Evolutionary conservation across 768 basidiomycete genomes (phyloP).

Genomic region (Pleurotus giganteus): DNA sequence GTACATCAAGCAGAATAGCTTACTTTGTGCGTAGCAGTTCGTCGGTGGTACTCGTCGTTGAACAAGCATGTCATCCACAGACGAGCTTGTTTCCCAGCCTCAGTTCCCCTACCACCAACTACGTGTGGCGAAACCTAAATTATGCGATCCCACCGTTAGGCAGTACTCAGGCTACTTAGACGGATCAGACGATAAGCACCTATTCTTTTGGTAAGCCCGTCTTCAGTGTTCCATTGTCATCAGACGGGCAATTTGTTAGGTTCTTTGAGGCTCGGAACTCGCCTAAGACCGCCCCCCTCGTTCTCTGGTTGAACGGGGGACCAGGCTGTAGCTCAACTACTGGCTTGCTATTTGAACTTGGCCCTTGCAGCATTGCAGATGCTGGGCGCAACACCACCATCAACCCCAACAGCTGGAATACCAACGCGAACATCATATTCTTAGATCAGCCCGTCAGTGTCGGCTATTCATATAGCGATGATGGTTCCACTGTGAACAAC

Average conservation of each 20-base stretch:
- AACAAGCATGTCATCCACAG: constrained; percentile 29
- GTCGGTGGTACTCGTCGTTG: neutral
- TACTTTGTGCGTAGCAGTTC: constrained; percentile 56
- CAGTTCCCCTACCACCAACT: constrained; percentile 50
- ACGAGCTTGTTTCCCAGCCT: constrained; percentile 62
- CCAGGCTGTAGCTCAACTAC: constrained; percentile 71
- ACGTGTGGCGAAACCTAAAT: constrained; percentile 60
- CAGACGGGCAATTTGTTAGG: constrained; percentile 36
- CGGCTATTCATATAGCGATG: constrained; percentile 83
- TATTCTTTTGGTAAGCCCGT: constrained; percentile 77
- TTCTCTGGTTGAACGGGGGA: constrained; percentile 90
- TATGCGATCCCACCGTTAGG: constrained; percentile 80
- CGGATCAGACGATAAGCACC: constrained; percentile 72
- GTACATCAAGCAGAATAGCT: constrained; percentile 67
- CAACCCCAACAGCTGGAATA: constrained; percentile 89
- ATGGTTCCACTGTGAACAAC: constrained; percentile 70
- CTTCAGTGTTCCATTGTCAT: neutral
- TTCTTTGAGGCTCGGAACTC: constrained; percentile 84
- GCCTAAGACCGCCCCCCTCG: constrained; percentile 76
- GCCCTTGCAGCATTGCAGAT: constrained; percentile 76
- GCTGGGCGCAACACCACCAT: constrained; percentile 65
- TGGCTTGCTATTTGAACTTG: constrained; percentile 89
- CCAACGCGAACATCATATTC: constrained; percentile 73
- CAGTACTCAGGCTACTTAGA: constrained; percentile 86
- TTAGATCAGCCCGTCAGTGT: constrained; percentile 85